Base-by-base conservation (phyloP, 192 early-diverging fungal species). In the Rhizophagus clarus region DNA sequence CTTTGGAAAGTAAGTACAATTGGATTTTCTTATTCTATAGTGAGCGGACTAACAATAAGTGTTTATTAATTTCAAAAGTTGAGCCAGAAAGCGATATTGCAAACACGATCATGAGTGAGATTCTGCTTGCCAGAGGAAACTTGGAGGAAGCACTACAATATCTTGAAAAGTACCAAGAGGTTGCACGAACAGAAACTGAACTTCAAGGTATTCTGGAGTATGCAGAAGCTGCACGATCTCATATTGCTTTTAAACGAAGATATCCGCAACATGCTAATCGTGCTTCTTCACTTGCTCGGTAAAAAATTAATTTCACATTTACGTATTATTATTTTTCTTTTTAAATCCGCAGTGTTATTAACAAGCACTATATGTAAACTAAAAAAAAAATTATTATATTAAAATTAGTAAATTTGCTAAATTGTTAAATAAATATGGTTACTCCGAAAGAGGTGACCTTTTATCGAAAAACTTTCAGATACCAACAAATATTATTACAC, bases 1-100 rank as follows among this genome's bases (percentile, higher is more conserved):
- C 97, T 7, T 88, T 96, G 63, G 91, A 95, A 83, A 83, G 88
- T 89, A 84, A 70, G 24, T 37, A 45, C 31, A n/a, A 67, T 26
- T 20, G 9, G 1, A 56, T 82, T 8, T 31, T 61, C 4, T 51
- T 60, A 2, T 67, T 70, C 4, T 20, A n/a, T 0, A 29, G 14
- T 79, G 26, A 64, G 8, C 10, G 9, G 2, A 20, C 61, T 61
- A 10, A 12, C 7, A 34, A 37, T 49, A 8, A n/a, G 5, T 12
- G 26, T 51, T 20, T 4, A 10, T 64, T 60, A 32, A 40, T 22
- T 64, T 67, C 14, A n/a, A 51, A 82, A 89, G 95, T 95, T 47
- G 98, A 99, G 81, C 92, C 97, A n/a, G 89, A 93, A 72, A 98
- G 98, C 84, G 98, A 99, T 84, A 94, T 97, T 82, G 97, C 98